Percentiles rank a stretch among this genome's conserved stretches.
Conservation (phyloP, 2,329 filamentous ascomycete genomes). For the Macrophomina tecta region DNA sequence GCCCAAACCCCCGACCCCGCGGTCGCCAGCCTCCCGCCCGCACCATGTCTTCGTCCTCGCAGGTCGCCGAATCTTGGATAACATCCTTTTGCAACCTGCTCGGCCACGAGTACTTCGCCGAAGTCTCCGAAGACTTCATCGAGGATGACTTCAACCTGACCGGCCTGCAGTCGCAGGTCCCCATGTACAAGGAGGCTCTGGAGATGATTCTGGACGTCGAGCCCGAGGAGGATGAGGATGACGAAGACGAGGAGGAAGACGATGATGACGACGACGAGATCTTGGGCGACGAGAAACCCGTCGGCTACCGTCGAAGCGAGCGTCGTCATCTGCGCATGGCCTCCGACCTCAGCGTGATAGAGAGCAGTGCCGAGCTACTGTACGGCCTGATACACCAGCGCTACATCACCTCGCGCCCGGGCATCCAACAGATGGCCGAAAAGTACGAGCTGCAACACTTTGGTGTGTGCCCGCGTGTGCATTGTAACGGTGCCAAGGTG, state of each 20-base stretch:
- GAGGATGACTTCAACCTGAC: slow-evolving; percentile 99
- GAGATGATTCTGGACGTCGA: slow-evolving; percentile 99
- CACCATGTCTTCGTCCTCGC: slow-evolving; percentile 63
- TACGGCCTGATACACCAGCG: slow-evolving; percentile 98
- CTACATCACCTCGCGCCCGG: slow-evolving; percentile 94
- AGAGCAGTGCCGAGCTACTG: slow-evolving; percentile 96
- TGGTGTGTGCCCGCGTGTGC: slow-evolving; percentile 90
- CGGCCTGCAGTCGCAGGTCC: slow-evolving; percentile 90
- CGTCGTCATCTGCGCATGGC: slow-evolving; percentile 85
- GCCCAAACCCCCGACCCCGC: slow-evolving; percentile 12
- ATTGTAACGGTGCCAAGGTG: slow-evolving; percentile 88
- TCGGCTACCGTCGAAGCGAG: slow-evolving; percentile 51
- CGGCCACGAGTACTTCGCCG: slow-evolving; percentile 98
- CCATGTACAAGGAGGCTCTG: slow-evolving; percentile 98
- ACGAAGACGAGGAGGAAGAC: slow-evolving; percentile 74
- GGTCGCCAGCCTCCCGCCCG: slow-evolving; percentile 24
- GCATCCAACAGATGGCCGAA: slow-evolving; percentile 98
- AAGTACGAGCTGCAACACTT: slow-evolving; percentile 99
- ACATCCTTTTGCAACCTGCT: slow-evolving; percentile 94
- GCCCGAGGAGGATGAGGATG: slow-evolving; percentile 90
- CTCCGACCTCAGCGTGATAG: slow-evolving; percentile 92
- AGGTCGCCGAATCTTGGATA: slow-evolving; percentile 89
- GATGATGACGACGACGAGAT: slow-evolving; percentile 63
- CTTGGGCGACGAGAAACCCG: slow-evolving; percentile 63
- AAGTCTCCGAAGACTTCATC: slow-evolving; percentile 98